Percentiles rank a stretch among this genome's conserved stretches.
Evolutionary conservation across 1,284 basidiomycete species (phyloP).

Genomic region (Wolfiporia cocos): DNA sequence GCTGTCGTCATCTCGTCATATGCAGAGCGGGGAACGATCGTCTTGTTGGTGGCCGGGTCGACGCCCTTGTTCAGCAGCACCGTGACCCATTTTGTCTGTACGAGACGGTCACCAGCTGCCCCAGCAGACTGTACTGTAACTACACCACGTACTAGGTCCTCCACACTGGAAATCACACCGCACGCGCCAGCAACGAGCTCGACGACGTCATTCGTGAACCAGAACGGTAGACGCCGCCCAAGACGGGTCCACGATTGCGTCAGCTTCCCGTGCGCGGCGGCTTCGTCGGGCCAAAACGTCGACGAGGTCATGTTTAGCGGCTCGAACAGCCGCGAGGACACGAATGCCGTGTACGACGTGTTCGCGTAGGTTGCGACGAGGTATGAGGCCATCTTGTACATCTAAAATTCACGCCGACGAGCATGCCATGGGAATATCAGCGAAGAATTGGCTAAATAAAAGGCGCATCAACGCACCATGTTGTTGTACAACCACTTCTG

Average conservation of each 20-base stretch:
- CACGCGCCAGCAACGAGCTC: conserved; percentile 25
- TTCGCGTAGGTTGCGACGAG: conserved; percentile 30
- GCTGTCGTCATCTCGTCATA: conserved; percentile 24
- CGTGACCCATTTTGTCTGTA: conserved; percentile 26
- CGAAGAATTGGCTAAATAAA: not conserved
- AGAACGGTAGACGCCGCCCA: conserved; percentile 24
- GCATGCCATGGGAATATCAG: not conserved
- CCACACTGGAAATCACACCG: conserved; percentile 27
- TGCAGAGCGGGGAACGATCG: conserved; percentile 19
- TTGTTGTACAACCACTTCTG: conserved; percentile 37
- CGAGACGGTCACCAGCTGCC: not conserved
- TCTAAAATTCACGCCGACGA: too few relatives aligned
- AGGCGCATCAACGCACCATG: conserved; percentile 17
- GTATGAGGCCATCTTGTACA: conserved; percentile 18
- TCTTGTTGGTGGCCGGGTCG: conserved; percentile 18
- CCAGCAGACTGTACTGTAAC: not conserved
- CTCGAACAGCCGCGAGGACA: conserved; percentile 23
- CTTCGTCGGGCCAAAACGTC: conserved; percentile 30
- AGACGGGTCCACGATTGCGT: conserved; percentile 26
- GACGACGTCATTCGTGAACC: conserved; percentile 17
- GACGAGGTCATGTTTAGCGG: conserved; percentile 29
- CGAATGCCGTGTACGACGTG: conserved; percentile 24
- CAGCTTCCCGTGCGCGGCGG: conserved; percentile 24
- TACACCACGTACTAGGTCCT: conserved; percentile 28
- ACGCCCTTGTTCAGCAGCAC: conserved; percentile 22